phyloP scores from a whole-genome alignment of 2,329 filamentous ascomycete species.

The Bipolaris bicolor region DNA sequence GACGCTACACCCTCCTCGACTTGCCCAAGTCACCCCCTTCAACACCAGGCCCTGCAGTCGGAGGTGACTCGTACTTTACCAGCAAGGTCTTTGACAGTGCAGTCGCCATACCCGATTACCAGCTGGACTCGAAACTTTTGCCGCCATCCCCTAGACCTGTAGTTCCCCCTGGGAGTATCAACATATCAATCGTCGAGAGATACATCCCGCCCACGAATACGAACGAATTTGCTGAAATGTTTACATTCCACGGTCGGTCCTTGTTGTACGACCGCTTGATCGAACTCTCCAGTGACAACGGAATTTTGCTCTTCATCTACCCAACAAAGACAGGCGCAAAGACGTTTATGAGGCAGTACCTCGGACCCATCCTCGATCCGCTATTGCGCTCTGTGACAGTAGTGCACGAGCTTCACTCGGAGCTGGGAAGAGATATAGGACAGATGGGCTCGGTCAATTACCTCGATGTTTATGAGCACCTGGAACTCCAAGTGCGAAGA shows the following conservation, averaged over 20 bases:
- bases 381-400: constrained; percentile 65
- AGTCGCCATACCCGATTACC: constrained; percentile 64
- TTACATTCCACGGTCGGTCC: constrained; percentile 59
- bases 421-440: constrained; percentile 61
- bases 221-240: constrained; percentile 66
- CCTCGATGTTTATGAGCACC: constrained; percentile 61
- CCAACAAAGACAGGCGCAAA: constrained; percentile 63
- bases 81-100: constrained; percentile 67
- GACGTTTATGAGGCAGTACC: constrained; percentile 65
- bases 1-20: constrained; percentile 66
- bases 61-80: constrained; percentile 67
- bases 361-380: constrained; percentile 67
- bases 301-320: constrained; percentile 67
- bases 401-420: constrained; percentile 63
- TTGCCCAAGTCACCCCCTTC: constrained; percentile 67
- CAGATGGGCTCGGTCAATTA: constrained; percentile 60
- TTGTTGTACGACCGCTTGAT: constrained; percentile 65
- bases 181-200: constrained; percentile 67
- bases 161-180: constrained; percentile 65
- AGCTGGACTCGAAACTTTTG: constrained; percentile 58
- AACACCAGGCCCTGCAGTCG: constrained; percentile 60
- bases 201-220: constrained; percentile 68
- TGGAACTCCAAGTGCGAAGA: constrained; percentile 46
- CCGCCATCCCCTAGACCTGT: constrained; percentile 62
- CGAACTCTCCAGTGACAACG: constrained; percentile 63